phyloP scores from a whole-genome alignment of 306 rosid genomes.

The Urtica urens region DNA sequence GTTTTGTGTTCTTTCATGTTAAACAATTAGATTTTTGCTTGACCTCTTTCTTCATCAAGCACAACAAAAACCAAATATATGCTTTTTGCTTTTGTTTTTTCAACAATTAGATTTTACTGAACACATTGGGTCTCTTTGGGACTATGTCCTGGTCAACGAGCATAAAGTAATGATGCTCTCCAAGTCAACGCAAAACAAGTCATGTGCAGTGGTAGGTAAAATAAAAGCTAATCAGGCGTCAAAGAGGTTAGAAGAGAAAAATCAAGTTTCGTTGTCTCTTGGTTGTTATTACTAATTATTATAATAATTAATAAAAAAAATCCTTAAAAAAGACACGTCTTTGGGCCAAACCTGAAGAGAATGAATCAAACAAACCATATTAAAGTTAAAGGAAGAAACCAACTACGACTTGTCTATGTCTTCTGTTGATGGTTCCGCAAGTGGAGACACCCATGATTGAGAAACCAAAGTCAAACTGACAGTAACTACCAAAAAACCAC shows the following conservation, averaged over 20 bases:
- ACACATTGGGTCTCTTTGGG: not conserved
- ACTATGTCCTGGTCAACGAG: not conserved
- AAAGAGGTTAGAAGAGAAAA: conserved; percentile 1
- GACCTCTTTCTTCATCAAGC: not conserved
- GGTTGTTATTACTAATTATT: not conserved
- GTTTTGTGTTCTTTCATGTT: too few species aligned
- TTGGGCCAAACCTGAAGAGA: not conserved
- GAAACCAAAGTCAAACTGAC: not conserved
- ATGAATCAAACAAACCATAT: not conserved
- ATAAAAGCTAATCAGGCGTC: not conserved
- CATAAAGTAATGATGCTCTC: conserved; percentile 1
- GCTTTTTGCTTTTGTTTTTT: not conserved
- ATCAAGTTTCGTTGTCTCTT: not conserved
- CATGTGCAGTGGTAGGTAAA: not conserved
- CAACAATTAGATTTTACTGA: conserved; percentile 1
- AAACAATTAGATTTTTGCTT: too few species aligned
- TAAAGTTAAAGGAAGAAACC: not conserved
- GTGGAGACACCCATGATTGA: conserved; percentile 4
- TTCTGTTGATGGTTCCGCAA: not conserved
- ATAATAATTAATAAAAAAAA: not conserved
- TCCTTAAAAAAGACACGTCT: not conserved
- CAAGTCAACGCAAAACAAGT: not conserved
- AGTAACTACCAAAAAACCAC: too few species aligned
- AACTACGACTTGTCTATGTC: not conserved
- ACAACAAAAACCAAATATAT: not conserved